Base-by-base conservation (phyloP, 1,284 basidiomycete species). In the Melampsora americana region DNA sequence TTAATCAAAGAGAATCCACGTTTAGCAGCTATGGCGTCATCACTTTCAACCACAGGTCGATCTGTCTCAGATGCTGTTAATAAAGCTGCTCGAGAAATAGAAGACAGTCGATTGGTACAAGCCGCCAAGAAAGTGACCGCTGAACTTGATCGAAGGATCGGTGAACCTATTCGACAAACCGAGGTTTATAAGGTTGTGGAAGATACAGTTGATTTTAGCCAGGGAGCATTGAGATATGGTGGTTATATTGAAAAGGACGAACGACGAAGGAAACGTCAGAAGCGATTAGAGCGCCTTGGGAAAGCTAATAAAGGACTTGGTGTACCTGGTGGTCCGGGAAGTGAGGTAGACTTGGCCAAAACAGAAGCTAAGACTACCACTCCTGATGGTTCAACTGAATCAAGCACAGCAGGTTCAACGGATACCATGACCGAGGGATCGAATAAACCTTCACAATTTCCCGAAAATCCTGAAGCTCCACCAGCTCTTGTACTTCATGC, bases 1-100 rank as follows among this genome's bases (percentile, higher is more conserved):
- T 93, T 93, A 80, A 96, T 99, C 78, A 92, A 97, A 85, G 92
- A 97, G 84, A 99, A 99, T 82, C 96, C 96, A 11, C 86, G 89
- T 73, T 85, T 99, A 77, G 88, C 91, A 75, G 91, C 91, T 0
- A 95, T 95, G 0, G 95, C 94, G 0, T 92, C 95, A 81, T 92
- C 95, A 80, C 87, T 99, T 76, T 89, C 88, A 81, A 92, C 91
- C 82, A 88, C 90, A 18, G 96, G 96, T 78, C 88, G 95, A 74
- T 93, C 92, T 81, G 91, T 98, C 78, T 90, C 92, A 62, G 95
- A 98, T 83, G 95, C 95, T 11, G 93, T 98, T 66, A 87, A 88
- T 18, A 91, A 93, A 81, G 93, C 95, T 26, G 86, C 98, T 72
- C 91, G 88, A 84, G 87, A 89, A 26, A 93, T 95, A 90, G 92